Evolutionary conservation across 345 rosid species (phyloP).

Genomic region (Salix udensis): DNA sequence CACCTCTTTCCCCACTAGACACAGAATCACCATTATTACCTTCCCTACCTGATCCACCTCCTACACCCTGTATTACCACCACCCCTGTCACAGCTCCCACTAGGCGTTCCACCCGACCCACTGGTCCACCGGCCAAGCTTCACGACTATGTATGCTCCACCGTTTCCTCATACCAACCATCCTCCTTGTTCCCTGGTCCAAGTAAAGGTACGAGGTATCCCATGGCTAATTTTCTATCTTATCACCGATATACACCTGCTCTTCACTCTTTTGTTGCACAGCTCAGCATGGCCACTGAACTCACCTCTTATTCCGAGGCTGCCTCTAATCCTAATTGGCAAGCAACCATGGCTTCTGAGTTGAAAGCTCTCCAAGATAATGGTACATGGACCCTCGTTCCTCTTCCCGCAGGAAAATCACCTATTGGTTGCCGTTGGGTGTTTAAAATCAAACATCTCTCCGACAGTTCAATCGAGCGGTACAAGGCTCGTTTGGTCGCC

Average conservation of each 20-base stretch:
- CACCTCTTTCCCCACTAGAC: too few species aligned
- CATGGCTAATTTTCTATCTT: background rate
- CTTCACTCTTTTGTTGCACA: background rate
- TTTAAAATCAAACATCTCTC: background rate
- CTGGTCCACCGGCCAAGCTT: background rate
- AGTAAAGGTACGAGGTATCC: constrained; percentile 4
- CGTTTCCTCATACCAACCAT: background rate
- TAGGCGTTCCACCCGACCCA: background rate
- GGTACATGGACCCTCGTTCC: background rate
- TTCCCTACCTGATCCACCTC: too few species aligned
- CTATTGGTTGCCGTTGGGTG: background rate
- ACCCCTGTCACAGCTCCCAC: background rate
- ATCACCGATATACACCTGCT: background rate
- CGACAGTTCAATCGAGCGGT: background rate
- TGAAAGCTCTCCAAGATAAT: background rate
- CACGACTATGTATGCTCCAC: background rate
- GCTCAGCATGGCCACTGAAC: background rate
- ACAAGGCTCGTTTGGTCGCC: background rate
- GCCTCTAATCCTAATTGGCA: background rate
- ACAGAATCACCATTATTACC: too few species aligned
- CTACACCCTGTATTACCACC: too few species aligned
- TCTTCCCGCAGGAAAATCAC: background rate
- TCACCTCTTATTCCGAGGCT: background rate
- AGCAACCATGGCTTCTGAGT: background rate
- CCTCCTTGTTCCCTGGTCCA: background rate